A percentile compares a stretch with the other conserved stretches of the same genome.
phyloP scores from a whole-genome alignment of 129 eudicot genomes.

The Tagetes erecta region DNA sequence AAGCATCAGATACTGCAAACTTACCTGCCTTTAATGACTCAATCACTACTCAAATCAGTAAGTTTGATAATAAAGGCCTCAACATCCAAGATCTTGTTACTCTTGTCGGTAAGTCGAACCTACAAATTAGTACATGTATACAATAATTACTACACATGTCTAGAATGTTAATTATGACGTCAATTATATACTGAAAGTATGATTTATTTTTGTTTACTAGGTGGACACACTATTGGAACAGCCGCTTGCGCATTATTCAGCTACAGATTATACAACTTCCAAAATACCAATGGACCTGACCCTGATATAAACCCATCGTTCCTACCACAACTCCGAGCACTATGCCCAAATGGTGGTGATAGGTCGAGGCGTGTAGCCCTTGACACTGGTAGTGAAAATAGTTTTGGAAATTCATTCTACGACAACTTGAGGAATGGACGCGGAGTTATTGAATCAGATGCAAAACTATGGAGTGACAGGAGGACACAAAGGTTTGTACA shows the following conservation, averaged over 20 bases:
- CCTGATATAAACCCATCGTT: constrained; percentile 52
- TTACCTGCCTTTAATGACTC: constrained; percentile 54
- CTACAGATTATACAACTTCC: constrained; percentile 75
- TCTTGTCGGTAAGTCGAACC: constrained; percentile 56
- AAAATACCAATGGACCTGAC: constrained; percentile 45
- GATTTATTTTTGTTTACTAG: constrained; percentile 25
- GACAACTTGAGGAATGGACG: constrained; percentile 51
- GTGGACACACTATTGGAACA: constrained; percentile 84
- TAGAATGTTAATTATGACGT: neutral
- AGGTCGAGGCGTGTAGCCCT: constrained; percentile 46
- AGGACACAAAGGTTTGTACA: constrained; percentile 51
- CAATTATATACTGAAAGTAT: neutral
- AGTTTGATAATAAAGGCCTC: constrained; percentile 48
- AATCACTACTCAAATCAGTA: constrained; percentile 40
- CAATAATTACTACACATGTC: neutral
- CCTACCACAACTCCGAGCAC: constrained; percentile 50
- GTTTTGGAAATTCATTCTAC: constrained; percentile 52
- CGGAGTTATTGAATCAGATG: constrained; percentile 71
- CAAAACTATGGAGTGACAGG: constrained; percentile 53
- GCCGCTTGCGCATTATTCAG: constrained; percentile 60
- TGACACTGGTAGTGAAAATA: constrained; percentile 50
- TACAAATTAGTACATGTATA: neutral
- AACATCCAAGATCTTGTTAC: constrained; percentile 65
- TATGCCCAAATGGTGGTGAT: constrained; percentile 56
- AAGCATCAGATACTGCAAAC: constrained; percentile 47